Percentiles rank a stretch among this genome's conserved stretches.
phyloP scores from a whole-genome alignment of 495 filamentous ascomycete species.

The Glutinoglossum americanum region DNA sequence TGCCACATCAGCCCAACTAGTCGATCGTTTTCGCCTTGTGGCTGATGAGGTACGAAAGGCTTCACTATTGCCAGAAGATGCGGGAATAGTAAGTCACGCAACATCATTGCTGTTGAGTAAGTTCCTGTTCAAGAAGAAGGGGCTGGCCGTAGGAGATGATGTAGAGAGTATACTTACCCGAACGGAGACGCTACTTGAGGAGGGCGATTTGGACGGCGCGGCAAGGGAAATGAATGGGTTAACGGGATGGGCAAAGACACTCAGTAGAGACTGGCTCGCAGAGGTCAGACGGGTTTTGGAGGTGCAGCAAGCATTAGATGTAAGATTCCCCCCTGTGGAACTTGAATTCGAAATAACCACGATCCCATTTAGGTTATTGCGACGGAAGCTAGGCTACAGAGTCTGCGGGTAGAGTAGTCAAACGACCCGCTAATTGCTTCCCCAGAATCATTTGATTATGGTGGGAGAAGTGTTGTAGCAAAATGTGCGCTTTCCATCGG shows the following conservation, averaged over 20 bases:
- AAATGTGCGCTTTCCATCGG: neutral
- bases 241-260: conserved; percentile 77
- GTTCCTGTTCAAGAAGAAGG: conserved; percentile 81
- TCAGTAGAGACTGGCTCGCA: conserved; percentile 78
- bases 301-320: conserved; percentile 87
- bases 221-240: conserved; percentile 88
- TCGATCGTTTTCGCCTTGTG: conserved; percentile 93
- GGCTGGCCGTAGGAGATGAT: conserved; percentile 68
- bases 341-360: neutral
- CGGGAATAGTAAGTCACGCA: conserved; percentile 82
- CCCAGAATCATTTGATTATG: neutral
- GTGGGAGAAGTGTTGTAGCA: neutral
- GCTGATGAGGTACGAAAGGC: conserved; percentile 86
- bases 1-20: conserved; percentile 56
- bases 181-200: conserved; percentile 71
- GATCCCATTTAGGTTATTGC: conserved; percentile 16
- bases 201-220: conserved; percentile 76
- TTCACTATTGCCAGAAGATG: conserved; percentile 70
- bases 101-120: conserved; percentile 74
- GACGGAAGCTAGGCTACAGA: conserved; percentile 23
- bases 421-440: neutral
- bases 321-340: conserved; percentile 23
- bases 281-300: conserved; percentile 80
- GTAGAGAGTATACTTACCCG: conserved; percentile 83
- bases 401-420: conserved; percentile 18